Percentiles rank a stretch among this genome's conserved stretches.
These are phyloP conservation scores for Chrysochromulina tobinii DNA, from an alignment of 78 protist genomes.

Conservation along the genomic window DNA sequence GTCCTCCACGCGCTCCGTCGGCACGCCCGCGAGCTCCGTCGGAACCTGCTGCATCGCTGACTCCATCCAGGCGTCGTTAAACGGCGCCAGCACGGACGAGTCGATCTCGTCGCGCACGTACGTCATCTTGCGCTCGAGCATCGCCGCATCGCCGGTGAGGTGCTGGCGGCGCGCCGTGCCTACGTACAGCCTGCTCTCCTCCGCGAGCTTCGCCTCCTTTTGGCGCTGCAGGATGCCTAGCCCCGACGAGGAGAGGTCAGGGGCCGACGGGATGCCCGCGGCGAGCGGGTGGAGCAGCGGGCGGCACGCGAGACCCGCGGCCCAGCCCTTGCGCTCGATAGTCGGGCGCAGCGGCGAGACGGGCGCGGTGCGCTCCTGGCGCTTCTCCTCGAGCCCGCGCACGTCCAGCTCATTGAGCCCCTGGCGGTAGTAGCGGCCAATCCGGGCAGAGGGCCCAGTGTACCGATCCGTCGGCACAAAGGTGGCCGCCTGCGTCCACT, in stretches of 20 bases:
- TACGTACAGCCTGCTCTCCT: neutral
- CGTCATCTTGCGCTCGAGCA: neutral
- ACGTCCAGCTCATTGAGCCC: neutral
- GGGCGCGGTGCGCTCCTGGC: neutral
- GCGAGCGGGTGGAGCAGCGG: neutral
- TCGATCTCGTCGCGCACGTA: neutral
- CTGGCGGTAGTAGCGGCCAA: neutral
- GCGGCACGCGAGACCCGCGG: neutral
- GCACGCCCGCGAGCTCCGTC: neutral
- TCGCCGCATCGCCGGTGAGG: neutral
- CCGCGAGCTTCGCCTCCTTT: neutral
- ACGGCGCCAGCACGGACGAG: neutral
- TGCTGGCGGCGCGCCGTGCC: neutral
- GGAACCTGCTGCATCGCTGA: slow-evolving; percentile 1
- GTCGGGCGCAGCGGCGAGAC: neutral
- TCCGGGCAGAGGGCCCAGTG: neutral
- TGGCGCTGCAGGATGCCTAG: neutral
- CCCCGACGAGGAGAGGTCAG: neutral
- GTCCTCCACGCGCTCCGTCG: neutral
- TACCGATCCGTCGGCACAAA: neutral
- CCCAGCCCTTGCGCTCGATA: neutral
- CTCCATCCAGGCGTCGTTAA: neutral
- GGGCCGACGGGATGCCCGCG: neutral
- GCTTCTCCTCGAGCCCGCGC: neutral
- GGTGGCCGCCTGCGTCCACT: slow-evolving; percentile 7